Percentiles rank a stretch among this genome's conserved stretches.
Evolutionary conservation across 345 rosid species (phyloP).

Genomic region (Linum tenue): DNA sequence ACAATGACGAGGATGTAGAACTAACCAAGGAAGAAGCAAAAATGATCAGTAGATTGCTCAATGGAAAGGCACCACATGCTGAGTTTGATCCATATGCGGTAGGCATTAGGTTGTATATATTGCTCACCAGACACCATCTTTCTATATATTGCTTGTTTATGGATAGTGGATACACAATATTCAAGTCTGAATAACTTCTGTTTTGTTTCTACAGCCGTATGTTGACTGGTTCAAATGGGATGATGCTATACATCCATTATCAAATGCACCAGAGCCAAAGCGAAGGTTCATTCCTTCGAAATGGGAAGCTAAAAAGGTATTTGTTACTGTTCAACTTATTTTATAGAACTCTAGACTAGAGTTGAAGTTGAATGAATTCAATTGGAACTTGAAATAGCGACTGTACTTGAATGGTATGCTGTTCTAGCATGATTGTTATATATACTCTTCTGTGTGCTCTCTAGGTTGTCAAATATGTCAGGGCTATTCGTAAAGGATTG

Average conservation of each 20-base stretch:
- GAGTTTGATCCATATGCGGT: conserved; percentile 86
- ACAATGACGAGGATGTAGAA: conserved; percentile 80
- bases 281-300: conserved; percentile 83
- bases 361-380: background rate
- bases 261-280: conserved; percentile 97
- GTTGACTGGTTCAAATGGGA: conserved; percentile 85
- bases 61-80: conserved; percentile 87
- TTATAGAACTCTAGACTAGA: background rate
- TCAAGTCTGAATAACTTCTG: background rate
- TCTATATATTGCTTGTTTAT: too few relatives aligned
- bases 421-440: background rate
- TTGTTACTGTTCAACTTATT: background rate
- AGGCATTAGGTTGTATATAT: conserved; percentile 11
- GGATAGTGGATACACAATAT: too few relatives aligned
- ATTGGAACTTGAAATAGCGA: background rate
- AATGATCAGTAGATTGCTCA: conserved; percentile 46
- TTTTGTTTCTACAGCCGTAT: conserved; percentile 45
- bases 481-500: conserved; percentile 73
- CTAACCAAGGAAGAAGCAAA: conserved; percentile 61
- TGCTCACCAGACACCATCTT: background rate
- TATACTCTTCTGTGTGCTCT: background rate
- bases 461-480: conserved; percentile 57
- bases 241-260: conserved; percentile 79
- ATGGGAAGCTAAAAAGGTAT: conserved; percentile 76
- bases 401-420: background rate